Evolutionary conservation across 257 asterid genomes (phyloP), one percentile per base, ranked within the genome.

Genomic region (Eucommia ulmoides): DNA sequence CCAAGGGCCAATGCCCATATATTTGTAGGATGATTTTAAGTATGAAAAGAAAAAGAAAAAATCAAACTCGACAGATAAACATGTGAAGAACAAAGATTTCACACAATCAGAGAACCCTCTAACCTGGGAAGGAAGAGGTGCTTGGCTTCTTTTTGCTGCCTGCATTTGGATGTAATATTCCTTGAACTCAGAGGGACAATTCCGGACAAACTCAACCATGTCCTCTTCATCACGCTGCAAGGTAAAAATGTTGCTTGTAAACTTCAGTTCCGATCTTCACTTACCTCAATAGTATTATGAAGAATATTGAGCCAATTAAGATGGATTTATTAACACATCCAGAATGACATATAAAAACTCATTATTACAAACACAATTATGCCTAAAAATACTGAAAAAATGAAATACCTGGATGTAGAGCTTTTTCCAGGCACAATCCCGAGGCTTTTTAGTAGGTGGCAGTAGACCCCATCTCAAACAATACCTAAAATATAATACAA

Each of bases 151-250:
- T 72, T 91, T 91, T 35, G 94, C 94, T 65, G 79, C 82, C 77
- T 91, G 99, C 99, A 91, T 86, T 67, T 91, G 99, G 69, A 81
- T 79, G 77, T 83, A 91, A 67, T 86, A 86, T 75, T 83, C 92
- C 73, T 86, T 86, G 59, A 83, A 91, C 68, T 86, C 96, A 12
- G 81, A 62, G 11, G 94, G 78, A 68, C 94, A 71, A 58, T 62
- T 70, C 56, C 82, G 72, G 38, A 81, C 93, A 65, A 86, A 77
- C 70, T 80, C 87, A 46, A 35, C 63, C 93, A 83, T 77, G 63
- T 91, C 96, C 23, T 86, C 92, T 61, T 78, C 83, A 75, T 91
- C 99, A 53, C 95, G 95, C 99, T 91, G 78, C 29, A 25, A 41
- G 23, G 68, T 16, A 29, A 33, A 51, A 8, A 26, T 17, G 16